A percentile compares a stretch with the other conserved stretches of the same genome.
Evolutionary conservation across 805 yeast genomes (phyloP).

Genomic region (Kluyveromyces siamensis): DNA sequence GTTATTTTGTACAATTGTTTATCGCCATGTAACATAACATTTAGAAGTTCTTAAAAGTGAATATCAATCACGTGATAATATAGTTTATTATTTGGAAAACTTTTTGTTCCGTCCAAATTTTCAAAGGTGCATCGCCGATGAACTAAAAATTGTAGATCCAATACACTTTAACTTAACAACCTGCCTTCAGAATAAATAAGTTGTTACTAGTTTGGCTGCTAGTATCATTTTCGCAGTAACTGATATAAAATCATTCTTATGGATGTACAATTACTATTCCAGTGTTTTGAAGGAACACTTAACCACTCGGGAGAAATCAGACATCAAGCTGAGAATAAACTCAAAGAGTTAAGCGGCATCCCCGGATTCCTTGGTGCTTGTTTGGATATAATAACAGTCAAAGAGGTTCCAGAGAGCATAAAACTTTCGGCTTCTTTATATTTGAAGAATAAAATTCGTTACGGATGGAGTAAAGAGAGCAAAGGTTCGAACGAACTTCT

Average conservation of each 20-base stretch:
- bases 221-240: not conserved
- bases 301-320: conserved; percentile 55
- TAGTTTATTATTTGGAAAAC: not conserved
- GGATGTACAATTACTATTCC: conserved; percentile 62
- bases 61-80: not conserved
- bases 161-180: no score
- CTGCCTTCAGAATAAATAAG: not conserved
- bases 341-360: conserved; percentile 45
- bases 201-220: not conserved
- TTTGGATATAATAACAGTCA: conserved; percentile 57
- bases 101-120: not conserved
- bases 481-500: conserved; percentile 21
- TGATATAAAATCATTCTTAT: conserved; percentile 27
- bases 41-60: no score
- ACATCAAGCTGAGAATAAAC: conserved; percentile 58
- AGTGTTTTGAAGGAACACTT: conserved; percentile 73
- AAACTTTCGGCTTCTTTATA: conserved; percentile 72
- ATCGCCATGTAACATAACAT: not conserved
- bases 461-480: conserved; percentile 45
- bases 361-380: conserved; percentile 81
- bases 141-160: not conserved
- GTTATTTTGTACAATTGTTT: not conserved
- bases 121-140: not conserved
- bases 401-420: conserved; percentile 41
- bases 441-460: conserved; percentile 64